Conservation (phyloP, 2,329 filamentous ascomycete species). For the Paecilomyces dactylethromorphus region DNA sequence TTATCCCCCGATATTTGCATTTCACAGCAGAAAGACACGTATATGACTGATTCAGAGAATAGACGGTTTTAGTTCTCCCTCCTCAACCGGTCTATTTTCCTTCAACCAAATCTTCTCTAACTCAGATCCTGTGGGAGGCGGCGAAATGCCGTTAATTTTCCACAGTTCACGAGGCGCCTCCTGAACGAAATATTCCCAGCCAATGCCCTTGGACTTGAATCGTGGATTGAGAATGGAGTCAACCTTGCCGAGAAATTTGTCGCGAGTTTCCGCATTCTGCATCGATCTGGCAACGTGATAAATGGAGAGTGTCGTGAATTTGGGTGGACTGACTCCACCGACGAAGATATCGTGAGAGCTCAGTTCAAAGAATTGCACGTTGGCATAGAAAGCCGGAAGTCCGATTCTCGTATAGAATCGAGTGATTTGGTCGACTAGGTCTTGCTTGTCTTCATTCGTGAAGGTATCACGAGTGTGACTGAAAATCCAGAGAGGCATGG, state of each 20-base stretch:
- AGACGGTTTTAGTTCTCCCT: too few species aligned
- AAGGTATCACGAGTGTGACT: background rate
- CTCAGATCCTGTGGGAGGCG: background rate
- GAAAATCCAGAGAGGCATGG: background rate
- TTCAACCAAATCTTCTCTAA: background rate
- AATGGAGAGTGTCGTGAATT: background rate
- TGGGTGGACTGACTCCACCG: background rate
- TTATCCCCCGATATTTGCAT: too few species aligned
- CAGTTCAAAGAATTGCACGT: background rate
- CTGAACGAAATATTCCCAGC: background rate
- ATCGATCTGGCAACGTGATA: background rate
- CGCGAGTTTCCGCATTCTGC: background rate
- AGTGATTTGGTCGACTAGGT: background rate
- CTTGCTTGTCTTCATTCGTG: background rate
- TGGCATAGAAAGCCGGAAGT: background rate
- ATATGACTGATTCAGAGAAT: too few species aligned
- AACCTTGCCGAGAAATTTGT: background rate
- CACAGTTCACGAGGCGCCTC: background rate
- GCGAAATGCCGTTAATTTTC: background rate
- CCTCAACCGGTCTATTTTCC: background rate
- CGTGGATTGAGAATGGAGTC: background rate
- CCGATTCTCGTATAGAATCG: background rate
- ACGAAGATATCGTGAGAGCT: background rate
- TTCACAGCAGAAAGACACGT: too few species aligned
- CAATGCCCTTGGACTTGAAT: background rate